Evolutionary conservation across 1,284 basidiomycete species (phyloP), one percentile per base, ranked within the genome.

Genomic region (Schizophyllum amplum): DNA sequence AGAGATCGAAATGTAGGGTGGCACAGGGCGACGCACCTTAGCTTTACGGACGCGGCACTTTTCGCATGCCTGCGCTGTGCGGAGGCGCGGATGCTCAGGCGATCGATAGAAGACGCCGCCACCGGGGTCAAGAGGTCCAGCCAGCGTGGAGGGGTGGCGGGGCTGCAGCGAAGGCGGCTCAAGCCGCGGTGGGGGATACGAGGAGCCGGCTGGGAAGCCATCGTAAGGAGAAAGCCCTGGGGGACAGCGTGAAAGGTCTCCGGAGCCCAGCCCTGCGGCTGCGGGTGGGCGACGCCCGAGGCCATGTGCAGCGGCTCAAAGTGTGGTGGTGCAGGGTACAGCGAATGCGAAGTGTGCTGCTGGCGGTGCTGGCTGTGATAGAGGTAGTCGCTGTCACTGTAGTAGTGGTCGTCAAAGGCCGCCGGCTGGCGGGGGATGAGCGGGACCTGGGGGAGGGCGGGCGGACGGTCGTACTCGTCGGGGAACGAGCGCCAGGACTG

Each of bases 11-110:
- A n/a, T n/a, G n/a, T n/a, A n/a, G n/a, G n/a, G n/a, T n/a, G n/a
- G n/a, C n/a, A n/a, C n/a, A n/a, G n/a, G n/a, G n/a, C 13, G 22
- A 63, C 69, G 65, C 63, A 84, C 83, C 73, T 84, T 86, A 51
- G 82, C 82, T 67, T 85, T 86, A 52, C 83, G 70, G 4, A 75
- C 75, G 9, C 83, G 72, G 65, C 83, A 84, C 62, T 83, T 82
- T 61, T 84, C 79, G 66, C 83, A 85, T 6, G 82, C 82, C 63
- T 84, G 82, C 1, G 78, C 76, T 0, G 82, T 86, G 51, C 82
- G 73, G 46, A 85, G 67, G 1, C 83, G 76, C 1, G 80, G 79
- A 55, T 83, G 81, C 62, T 85, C 82, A 1, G 79, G 75, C 1
- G 79, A 77, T 5, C 75, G 76, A 66, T 83, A 82, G 64, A 83